A percentile compares a stretch with the other conserved stretches of the same genome.
These are phyloP conservation scores for Magnolia changhungtana DNA, from an alignment of 164 flowering plant genomes.

Conservation along the genomic window DNA sequence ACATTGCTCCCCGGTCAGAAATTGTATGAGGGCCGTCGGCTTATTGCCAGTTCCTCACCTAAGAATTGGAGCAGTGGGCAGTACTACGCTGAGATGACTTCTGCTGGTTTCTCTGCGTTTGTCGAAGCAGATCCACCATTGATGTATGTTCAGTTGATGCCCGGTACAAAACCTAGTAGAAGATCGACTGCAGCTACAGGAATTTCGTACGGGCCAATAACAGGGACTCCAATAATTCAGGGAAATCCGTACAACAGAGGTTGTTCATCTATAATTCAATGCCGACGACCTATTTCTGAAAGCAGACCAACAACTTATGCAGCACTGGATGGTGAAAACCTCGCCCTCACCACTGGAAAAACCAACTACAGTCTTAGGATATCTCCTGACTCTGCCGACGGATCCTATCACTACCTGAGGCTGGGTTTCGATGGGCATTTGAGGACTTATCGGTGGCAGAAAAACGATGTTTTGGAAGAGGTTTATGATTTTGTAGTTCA, in stretches of 20 bases:
- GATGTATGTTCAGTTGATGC: neutral
- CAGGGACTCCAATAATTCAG: no score
- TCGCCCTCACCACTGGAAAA: neutral
- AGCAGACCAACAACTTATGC: neutral
- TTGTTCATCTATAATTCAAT: no score
- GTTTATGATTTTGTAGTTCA: slow-evolving; percentile 17
- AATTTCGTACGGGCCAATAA: neutral
- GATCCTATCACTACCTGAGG: slow-evolving; percentile 23
- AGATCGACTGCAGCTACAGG: neutral
- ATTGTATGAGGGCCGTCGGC: neutral
- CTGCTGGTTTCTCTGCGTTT: neutral
- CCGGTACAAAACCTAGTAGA: neutral
- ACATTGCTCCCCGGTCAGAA: neutral
- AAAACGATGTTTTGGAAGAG: neutral
- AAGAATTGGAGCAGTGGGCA: neutral
- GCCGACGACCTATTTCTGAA: neutral
- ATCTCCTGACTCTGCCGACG: neutral
- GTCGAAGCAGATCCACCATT: neutral
- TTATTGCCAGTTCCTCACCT: neutral
- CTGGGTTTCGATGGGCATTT: slow-evolving; percentile 32
- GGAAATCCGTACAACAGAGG: no score
- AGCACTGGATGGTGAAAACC: neutral
- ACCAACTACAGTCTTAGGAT: neutral
- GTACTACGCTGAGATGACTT: neutral
- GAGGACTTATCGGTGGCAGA: slow-evolving; percentile 23